Percentiles rank a stretch among this genome's conserved stretches.
Conservation (phyloP, 2,329 filamentous ascomycete species). For the Penicillium sp. region DNA sequence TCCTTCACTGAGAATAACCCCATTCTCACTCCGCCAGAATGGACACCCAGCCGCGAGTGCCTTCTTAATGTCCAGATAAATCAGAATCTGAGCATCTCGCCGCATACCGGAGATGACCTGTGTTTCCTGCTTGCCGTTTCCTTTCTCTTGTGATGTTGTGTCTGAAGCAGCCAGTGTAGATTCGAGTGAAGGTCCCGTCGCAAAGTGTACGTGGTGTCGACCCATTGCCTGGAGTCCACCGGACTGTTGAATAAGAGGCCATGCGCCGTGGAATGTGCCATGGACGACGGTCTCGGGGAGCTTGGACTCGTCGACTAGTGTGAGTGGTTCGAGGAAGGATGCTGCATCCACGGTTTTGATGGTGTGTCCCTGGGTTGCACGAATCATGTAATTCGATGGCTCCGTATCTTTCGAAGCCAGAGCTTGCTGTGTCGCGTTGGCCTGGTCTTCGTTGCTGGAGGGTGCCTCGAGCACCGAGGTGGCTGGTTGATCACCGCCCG, state of each 20-base stretch:
- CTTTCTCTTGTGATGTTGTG: slow-evolving; percentile 25
- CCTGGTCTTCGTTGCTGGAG: slow-evolving; percentile 39
- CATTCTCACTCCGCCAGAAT: slow-evolving; percentile 83
- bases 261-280: slow-evolving; percentile 85
- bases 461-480: slow-evolving; percentile 29
- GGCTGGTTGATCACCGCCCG: slow-evolving; percentile 19
- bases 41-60: slow-evolving; percentile 67
- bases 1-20: slow-evolving; percentile 68
- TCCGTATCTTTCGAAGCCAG: slow-evolving; percentile 51
- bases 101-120: slow-evolving; percentile 81
- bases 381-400: slow-evolving; percentile 78
- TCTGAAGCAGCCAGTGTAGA: slow-evolving; percentile 39
- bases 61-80: slow-evolving; percentile 74
- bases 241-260: slow-evolving; percentile 73
- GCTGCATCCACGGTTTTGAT: slow-evolving; percentile 75
- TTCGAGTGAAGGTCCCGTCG: slow-evolving; percentile 68
- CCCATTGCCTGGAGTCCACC: slow-evolving; percentile 83
- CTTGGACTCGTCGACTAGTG: slow-evolving; percentile 56
- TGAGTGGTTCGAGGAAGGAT: slow-evolving; percentile 72
- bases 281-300: slow-evolving; percentile 76
- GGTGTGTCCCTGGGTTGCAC: slow-evolving; percentile 93
- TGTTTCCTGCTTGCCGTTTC: slow-evolving; percentile 29
- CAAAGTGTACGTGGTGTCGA: slow-evolving; percentile 89
- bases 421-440: slow-evolving; percentile 44
- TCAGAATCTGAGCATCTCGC: slow-evolving; percentile 73